Conservation (phyloP, 306 rosid species). For the Fragaria vesca region DNA sequence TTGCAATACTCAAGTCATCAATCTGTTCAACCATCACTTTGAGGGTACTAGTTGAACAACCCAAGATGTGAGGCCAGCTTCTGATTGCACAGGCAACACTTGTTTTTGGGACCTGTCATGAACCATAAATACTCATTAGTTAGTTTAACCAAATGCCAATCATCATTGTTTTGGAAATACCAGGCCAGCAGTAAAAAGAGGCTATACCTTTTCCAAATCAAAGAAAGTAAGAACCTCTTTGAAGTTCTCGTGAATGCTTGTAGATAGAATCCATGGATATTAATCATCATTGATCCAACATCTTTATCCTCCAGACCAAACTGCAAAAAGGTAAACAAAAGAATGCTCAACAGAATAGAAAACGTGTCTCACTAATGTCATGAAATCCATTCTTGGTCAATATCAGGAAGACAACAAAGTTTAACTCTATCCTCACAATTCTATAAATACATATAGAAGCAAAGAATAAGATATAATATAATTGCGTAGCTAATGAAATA, state of each 20-base stretch:
- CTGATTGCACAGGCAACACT: slow-evolving; percentile 52
- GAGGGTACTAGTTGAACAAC: slow-evolving; percentile 72
- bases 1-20: slow-evolving; percentile 55
- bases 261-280: slow-evolving; percentile 81
- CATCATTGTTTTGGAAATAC: slow-evolving; percentile 4
- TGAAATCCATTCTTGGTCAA: background rate
- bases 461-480: background rate
- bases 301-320: slow-evolving; percentile 46
- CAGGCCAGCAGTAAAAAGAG: slow-evolving; percentile 18
- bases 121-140: slow-evolving; percentile 20
- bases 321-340: slow-evolving; percentile 38
- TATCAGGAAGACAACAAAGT: background rate
- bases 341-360: slow-evolving; percentile 19
- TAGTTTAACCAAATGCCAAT: slow-evolving; percentile 10
- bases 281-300: slow-evolving; percentile 50
- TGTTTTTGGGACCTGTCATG: slow-evolving; percentile 56
- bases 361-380: background rate
- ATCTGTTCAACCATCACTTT: slow-evolving; percentile 62
- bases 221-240: slow-evolving; percentile 50
- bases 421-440: background rate
- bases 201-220: slow-evolving; percentile 53
- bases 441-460: background rate
- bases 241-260: slow-evolving; percentile 66
- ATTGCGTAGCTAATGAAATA: background rate
- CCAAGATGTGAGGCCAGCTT: slow-evolving; percentile 83